Conservation (phyloP, 1,284 basidiomycete species). For the Athelia psychrophila region DNA sequence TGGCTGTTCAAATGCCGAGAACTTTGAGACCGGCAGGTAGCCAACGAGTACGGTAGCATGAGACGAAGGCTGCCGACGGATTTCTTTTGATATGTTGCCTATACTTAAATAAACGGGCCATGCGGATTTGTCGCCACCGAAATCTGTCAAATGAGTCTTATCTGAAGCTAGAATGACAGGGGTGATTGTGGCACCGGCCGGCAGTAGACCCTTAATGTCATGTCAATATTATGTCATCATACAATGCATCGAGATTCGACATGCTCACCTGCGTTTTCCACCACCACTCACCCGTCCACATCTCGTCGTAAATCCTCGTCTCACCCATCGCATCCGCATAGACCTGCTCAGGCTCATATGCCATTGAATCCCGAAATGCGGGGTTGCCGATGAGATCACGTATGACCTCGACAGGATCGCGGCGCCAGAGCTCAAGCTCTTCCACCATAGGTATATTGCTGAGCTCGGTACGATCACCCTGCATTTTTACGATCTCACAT, state of each 20-base stretch:
- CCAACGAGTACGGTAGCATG: constrained; percentile 18
- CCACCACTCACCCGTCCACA: constrained; percentile 26
- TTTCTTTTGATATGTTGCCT: constrained; percentile 17
- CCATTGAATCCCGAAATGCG: constrained; percentile 14
- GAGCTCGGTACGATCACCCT: too few species aligned
- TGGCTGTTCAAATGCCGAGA: neutral
- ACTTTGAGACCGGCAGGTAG: constrained; percentile 14
- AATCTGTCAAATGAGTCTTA: constrained; percentile 10
- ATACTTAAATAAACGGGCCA: constrained; percentile 22
- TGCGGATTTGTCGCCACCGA: constrained; percentile 17
- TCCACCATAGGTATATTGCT: too few species aligned
- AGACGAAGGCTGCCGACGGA: constrained; percentile 9
- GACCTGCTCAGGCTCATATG: constrained; percentile 12
- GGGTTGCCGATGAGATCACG: constrained; percentile 23
- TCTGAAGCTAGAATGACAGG: constrained; percentile 13
- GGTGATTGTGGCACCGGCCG: constrained; percentile 1
- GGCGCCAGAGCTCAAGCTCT: constrained; percentile 19
- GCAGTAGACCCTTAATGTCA: constrained; percentile 4
- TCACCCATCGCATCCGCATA: constrained; percentile 11
- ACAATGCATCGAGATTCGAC: too few species aligned
- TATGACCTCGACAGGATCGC: constrained; percentile 24
- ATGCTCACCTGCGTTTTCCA: constrained; percentile 19
- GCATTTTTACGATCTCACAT: too few species aligned
- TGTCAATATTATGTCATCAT: too few species aligned
- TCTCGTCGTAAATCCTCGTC: constrained; percentile 16